Evolutionary conservation across 805 yeast species (phyloP), one percentile per base, ranked within the genome.

Genomic region (Kuraishia hungarica): DNA sequence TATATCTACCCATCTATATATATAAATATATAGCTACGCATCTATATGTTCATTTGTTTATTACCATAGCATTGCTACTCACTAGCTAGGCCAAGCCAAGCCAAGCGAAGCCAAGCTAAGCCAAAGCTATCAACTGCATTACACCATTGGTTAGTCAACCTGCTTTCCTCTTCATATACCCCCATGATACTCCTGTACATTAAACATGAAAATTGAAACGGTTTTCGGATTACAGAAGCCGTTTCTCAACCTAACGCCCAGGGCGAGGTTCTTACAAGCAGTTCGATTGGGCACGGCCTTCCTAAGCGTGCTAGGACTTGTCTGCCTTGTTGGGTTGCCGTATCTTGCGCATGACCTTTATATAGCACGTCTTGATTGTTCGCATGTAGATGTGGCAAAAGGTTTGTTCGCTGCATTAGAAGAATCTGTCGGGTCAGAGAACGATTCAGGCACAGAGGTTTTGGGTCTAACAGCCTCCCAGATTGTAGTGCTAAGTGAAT

Each of bases 351-450:
- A 48, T 51, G 39, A 39, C 48, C 46, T 57, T 2, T 59, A 59
- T 26, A 62, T 76, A 10, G 69, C 73, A 6, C 61, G 74, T 47
- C 67, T 83, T 46, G 76, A 77, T 60, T 80, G 83, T 56, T 72
- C 78, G 2, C 83, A 79, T 59, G 65, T 75, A 6, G 82, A 80
- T 57, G 78, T 83, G 20, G 76, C 83, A 0, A 60, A 67, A 20
- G 88, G 87, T 1, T 64, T 83, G 8, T 82, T 80, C 60, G 64
- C 72, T 23, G 70, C 77, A 4, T 64, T 79, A 54, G 64, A 80
- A 51, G 15, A 51, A 2, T 54, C 62, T 10, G 62, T 59, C 4
- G 53, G 61, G 19, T 57, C 65, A 19, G 58, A 59, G 20, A 55
- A 58, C 23, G 59, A 61, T 15, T 59, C 60, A 15, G 61, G 63